Conservation (phyloP, 176 grass and related monocot genomes). For the Carex myosuroides region DNA sequence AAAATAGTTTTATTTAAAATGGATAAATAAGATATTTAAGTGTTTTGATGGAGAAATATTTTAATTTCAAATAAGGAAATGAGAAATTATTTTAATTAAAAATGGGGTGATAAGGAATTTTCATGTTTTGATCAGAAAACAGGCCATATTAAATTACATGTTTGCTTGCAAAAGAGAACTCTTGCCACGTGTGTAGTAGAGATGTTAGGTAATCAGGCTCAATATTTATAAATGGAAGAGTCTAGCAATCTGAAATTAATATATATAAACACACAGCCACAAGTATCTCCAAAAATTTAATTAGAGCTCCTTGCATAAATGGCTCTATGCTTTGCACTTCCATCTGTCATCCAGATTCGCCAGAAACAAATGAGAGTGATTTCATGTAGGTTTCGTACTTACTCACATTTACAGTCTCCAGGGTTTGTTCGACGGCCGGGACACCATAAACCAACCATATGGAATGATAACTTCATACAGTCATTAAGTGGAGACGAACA, state of each 20-base stretch:
- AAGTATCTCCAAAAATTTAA: not conserved
- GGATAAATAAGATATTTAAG: too few relatives aligned
- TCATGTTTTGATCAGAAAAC: too few relatives aligned
- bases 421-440: not conserved
- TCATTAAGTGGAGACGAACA: not conserved
- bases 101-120: too few relatives aligned
- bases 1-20: too few relatives aligned
- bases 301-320: not conserved
- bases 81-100: too few relatives aligned
- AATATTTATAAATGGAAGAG: not conserved
- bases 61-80: too few relatives aligned
- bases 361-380: not conserved
- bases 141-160: too few relatives aligned
- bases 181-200: too few relatives aligned
- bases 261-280: not conserved
- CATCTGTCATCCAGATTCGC: not conserved
- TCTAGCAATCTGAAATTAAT: not conserved
- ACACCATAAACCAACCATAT: not conserved
- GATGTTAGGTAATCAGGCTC: too few relatives aligned
- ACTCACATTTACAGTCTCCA: not conserved
- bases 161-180: too few relatives aligned
- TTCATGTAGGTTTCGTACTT: not conserved
- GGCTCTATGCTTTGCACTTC: not conserved
- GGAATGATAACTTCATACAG: constrained; percentile 13
- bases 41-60: too few relatives aligned